These are phyloP conservation scores for Aspergillus versicolor DNA, from an alignment of 2,329 filamentous ascomycete species.

Conservation along the genomic window DNA sequence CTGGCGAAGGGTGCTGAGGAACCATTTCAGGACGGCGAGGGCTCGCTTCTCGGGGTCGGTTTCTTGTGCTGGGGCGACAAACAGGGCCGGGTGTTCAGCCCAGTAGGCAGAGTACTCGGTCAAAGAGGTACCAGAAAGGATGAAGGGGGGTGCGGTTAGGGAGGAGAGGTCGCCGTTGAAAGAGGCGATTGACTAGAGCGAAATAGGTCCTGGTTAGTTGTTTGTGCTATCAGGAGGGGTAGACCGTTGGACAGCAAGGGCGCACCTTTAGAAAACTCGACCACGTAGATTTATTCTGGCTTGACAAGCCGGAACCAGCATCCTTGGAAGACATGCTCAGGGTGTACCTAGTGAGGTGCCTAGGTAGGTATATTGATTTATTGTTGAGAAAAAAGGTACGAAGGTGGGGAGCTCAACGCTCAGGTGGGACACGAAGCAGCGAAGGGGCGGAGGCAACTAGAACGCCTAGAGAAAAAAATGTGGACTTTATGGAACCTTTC, in stretches of 20 bases:
- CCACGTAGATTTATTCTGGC: conserved; percentile 47
- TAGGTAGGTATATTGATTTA: background rate
- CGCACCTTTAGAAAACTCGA: conserved; percentile 49
- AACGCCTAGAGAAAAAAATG: background rate
- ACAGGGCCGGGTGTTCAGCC: conserved; percentile 73
- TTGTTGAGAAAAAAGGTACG: background rate
- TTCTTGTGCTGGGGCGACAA: conserved; percentile 79
- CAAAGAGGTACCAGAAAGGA: conserved; percentile 73
- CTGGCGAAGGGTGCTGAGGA: conserved; percentile 87
- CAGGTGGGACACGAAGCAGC: background rate
- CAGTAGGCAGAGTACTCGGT: conserved; percentile 82
- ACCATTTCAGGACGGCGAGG: conserved; percentile 92
- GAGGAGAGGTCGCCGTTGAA: conserved; percentile 82
- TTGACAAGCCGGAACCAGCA: conserved; percentile 41
- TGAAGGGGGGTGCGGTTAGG: conserved; percentile 78
- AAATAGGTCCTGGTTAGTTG: conserved; percentile 9
- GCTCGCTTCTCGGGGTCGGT: conserved; percentile 77
- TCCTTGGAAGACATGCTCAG: conserved; percentile 37
- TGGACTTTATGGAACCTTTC: background rate
- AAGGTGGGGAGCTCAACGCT: conserved; percentile 1
- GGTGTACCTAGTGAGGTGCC: background rate
- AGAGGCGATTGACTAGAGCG: conserved; percentile 64
- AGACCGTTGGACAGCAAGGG: background rate
- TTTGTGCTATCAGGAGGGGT: background rate
- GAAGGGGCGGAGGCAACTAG: background rate